Evolutionary conservation across 805 yeast species (phyloP), one percentile per base, ranked within the genome.

Genomic region (Blastobotrys parvus): DNA sequence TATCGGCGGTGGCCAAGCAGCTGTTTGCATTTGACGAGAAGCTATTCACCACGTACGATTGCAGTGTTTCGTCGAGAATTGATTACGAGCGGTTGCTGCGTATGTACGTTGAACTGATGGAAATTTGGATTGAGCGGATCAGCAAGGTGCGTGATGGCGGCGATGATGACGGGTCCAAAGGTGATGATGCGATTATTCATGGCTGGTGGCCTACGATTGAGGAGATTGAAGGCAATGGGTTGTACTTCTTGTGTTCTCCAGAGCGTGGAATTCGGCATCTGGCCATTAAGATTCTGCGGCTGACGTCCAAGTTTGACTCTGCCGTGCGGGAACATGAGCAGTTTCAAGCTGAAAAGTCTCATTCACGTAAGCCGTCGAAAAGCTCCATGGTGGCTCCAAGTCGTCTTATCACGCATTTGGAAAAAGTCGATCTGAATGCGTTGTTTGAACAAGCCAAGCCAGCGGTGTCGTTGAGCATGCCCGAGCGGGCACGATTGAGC

Each of bases 171-270:
- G 42, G 46, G 18, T 4, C 18, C 4, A 16, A 18, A 15, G 41
- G 15, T 5, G 39, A 41, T 13, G 39, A 21, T 13, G 38, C 38
- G 3, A 34, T 23, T 21, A 18, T 50, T 35, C 85, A 84, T 51
- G 78, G 78, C 38, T 78, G 87, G 15, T 78, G 86, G 48, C 82
- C 95, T 0, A 82, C 84, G 0, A 80, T 92, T 38, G 97, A 92
- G 61, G 97, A 90, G 48, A 85, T 90, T 7, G 98, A 92, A 62
- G 97, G 98, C 0, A 86, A 89, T 57, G 99, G 96, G 0, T 63
- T 92, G 23, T 92, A 86, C 55, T 90, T 94, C 56, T 66, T 92
- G 18, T 85, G 95, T 54, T 85, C 95, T 1, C 94, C 88, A 52
- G 95, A 88, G 57, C 71, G 82, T 35, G 69, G 74, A 19, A 74